phyloP scores from a whole-genome alignment of 208 protist species.

The Acanthamoeba triangularis region DNA sequence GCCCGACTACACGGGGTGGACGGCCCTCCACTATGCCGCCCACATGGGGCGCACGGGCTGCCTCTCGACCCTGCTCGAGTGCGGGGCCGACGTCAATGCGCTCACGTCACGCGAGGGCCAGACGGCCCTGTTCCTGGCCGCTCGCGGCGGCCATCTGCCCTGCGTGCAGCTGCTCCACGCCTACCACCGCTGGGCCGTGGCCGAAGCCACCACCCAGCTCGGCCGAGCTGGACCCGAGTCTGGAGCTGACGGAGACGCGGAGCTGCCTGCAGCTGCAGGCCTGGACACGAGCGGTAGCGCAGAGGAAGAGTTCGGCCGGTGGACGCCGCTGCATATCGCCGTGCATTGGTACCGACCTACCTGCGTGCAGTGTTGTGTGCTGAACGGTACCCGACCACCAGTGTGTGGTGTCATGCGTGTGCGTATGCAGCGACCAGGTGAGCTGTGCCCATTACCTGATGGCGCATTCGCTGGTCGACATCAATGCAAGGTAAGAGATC shows the following conservation, averaged over 20 bases:
- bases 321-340: not conserved
- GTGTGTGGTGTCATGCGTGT: too few relatives aligned
- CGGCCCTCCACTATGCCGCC: not conserved
- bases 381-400: too few relatives aligned
- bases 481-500: too few relatives aligned
- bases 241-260: not conserved
- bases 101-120: constrained; percentile 6
- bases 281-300: not conserved
- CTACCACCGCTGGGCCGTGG: not conserved
- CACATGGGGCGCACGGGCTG: not conserved
- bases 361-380: too few relatives aligned
- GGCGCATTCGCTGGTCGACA: too few relatives aligned
- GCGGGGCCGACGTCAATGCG: not conserved
- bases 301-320: not conserved
- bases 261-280: not conserved
- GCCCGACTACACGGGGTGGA: not conserved
- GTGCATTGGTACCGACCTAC: not conserved
- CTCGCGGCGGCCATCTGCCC: not conserved
- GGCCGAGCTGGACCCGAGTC: not conserved
- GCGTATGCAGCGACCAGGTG: too few relatives aligned
- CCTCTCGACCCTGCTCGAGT: constrained; percentile 1
- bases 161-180: not conserved
- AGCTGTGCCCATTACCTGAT: too few relatives aligned
- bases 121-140: not conserved
- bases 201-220: not conserved